Base-by-base conservation (phyloP, 345 rosid species). In the Citropsis articulata region DNA sequence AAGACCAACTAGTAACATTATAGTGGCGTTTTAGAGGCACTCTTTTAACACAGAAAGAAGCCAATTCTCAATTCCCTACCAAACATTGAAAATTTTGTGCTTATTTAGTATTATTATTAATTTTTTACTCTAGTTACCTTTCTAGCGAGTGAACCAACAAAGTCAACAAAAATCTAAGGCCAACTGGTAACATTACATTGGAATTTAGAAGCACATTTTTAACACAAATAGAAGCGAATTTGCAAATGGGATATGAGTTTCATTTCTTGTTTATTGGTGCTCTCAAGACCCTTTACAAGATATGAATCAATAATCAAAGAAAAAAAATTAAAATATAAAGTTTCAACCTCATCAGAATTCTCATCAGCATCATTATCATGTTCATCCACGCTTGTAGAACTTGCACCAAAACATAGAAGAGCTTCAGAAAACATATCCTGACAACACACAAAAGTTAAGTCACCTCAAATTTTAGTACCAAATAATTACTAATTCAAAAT, bases 391-490 rank as follows among this genome's bases (percentile, higher is more conserved):
- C 85, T 81, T 7, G 86, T 82, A 18, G 97, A 95, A 80, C 86
- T 87, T 64, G 99, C 99, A 75, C 98, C 98, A 63, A 95, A 93
- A 83, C 86, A 86, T 72, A 93, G 69, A 73, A 95, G 89, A 28
- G 97, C 94, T 72, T 95, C 99, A 12, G 97, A 93, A 61, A 95
- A 85, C 75, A 77, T 80, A 82, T 91, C 93, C 99, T 93, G 85
- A 66, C 28, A 71, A 69, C 77, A 72, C 24, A 57, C 70, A n/a
- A 75, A 83, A 35, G 56, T 24, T 67, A 40, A 57, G 50, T 4
- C 50, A 45, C 50, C 16, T 45, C 50, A 45, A 45, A 12, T 45
- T 42, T 45, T 3, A 45, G 1, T 45, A 0, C 50, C 50, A 45
- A 13, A 45, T 45, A 45, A 45, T 45, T 13, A 45, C 50, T 45